Evolutionary conservation across 2,329 filamentous ascomycete genomes (phyloP).

Genomic region (Sclerotinia subarctica): DNA sequence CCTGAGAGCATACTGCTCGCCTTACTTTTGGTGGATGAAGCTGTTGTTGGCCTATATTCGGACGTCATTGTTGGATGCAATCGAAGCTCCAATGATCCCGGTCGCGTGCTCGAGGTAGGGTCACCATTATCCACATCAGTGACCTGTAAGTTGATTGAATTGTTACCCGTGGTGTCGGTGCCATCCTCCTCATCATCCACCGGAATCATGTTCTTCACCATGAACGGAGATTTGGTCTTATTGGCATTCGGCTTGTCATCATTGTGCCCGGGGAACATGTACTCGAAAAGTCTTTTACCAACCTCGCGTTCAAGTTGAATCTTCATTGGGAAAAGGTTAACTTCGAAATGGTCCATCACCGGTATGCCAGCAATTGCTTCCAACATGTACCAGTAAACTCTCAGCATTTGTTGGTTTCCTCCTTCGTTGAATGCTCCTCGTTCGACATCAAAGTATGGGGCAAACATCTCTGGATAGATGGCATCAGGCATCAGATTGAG

Average conservation of each 20-base stretch:
- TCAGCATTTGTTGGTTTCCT: constrained; percentile 77
- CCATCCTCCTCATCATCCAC: constrained; percentile 37
- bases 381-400: constrained; percentile 96
- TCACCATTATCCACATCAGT: constrained; percentile 45
- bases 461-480: constrained; percentile 93
- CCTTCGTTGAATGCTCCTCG: constrained; percentile 50
- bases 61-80: constrained; percentile 77
- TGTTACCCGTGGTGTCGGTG: constrained; percentile 37
- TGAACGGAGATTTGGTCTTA: constrained; percentile 60
- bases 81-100: constrained; percentile 75
- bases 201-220: constrained; percentile 51
- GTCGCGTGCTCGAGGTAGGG: constrained; percentile 55
- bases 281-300: constrained; percentile 90
- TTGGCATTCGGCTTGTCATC: constrained; percentile 40
- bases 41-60: constrained; percentile 39
- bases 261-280: constrained; percentile 85
- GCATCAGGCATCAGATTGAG: constrained; percentile 88
- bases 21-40: constrained; percentile 29
- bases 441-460: constrained; percentile 75
- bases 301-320: constrained; percentile 91
- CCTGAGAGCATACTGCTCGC: constrained; percentile 32
- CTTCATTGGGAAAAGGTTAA: constrained; percentile 88
- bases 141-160: constrained; percentile 24
- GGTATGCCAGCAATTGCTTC: constrained; percentile 97
- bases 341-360: constrained; percentile 95